Conservation (phyloP, 768 basidiomycete species). For the Kwoniella mangroviensis region DNA sequence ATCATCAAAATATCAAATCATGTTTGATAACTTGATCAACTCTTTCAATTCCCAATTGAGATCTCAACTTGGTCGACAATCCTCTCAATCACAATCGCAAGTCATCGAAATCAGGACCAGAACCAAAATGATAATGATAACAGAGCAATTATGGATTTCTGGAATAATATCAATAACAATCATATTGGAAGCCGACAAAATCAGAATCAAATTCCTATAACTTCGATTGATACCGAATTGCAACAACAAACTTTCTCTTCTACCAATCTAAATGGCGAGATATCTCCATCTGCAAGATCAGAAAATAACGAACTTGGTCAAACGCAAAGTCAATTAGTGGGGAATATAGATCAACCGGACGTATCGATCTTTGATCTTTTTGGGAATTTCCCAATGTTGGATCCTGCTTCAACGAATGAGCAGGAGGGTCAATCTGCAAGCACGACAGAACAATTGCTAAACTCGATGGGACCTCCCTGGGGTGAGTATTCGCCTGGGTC, state of each 20-base stretch:
- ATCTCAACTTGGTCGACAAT: no score
- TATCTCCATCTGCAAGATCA: neutral
- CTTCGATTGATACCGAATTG: no score
- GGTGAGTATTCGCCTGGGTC: neutral
- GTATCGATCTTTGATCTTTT: conserved; percentile 3
- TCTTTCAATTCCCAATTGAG: neutral
- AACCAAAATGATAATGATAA: neutral
- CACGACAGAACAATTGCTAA: neutral
- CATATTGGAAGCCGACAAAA: no score
- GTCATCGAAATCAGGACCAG: neutral
- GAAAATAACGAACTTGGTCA: neutral
- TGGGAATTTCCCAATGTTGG: conserved; percentile 6
- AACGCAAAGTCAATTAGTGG: neutral
- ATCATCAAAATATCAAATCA: conserved; percentile 12
- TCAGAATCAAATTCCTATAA: no score
- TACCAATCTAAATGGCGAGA: neutral
- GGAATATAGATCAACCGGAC: neutral
- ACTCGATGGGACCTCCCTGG: conserved; percentile 4
- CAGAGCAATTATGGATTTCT: no score
- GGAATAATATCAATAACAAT: no score
- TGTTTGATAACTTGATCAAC: conserved; percentile 12
- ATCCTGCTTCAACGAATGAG: neutral
- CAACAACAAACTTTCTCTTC: no score
- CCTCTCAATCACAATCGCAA: neutral
- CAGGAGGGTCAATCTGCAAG: neutral